Evolutionary conservation across 441 rosid species (phyloP), one percentile per base, ranked within the genome.

Genomic region (Pelargonium fulgidum): DNA sequence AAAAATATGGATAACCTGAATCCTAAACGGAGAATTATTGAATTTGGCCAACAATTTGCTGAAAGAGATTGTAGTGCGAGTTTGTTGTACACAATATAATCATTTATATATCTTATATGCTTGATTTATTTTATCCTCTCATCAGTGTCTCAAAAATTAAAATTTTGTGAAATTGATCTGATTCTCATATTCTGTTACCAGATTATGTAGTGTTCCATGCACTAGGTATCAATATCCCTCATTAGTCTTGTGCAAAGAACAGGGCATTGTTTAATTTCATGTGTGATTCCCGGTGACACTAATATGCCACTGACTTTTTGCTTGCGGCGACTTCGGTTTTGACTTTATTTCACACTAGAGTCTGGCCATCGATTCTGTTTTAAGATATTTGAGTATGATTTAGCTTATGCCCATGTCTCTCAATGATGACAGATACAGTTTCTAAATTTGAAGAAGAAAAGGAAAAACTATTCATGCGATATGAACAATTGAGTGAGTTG

Each of bases 391-490:
- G 36, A 29, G 36, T 29, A 54, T 54, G 61, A 5, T 16, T 14
- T 17, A 16, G 22, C 16, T 13, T 48, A 48, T 14, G 13, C 56
- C 56, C 56, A 48, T 48, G 56, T 48, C 13, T 56, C 62, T 17
- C 3, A 56, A 17, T 56, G 12, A 56, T 56, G 62, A 17, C 87
- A 89, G 97, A 83, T 77, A 81, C 84, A 36, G 14, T 87, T 70
- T 82, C 91, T 66, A 90, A 82, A 81, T 86, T 86, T 39, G 93
- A 88, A 74, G 92, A 86, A 63, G 91, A 88, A 72, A 90, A 87
- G 82, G 96, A 87, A 75, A 87, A 76, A 81, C 83, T 93, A 64
- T 84, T 83, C 70, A 72, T 72, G 79, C 83, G 85, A 78, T 86
- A 89, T 72, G 91, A 93, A 75, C 98, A 90, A 82, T 52, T 85